Evolutionary conservation across 192 early-diverging fungal species (phyloP).

Genomic region (Rhizophagus sp.): DNA sequence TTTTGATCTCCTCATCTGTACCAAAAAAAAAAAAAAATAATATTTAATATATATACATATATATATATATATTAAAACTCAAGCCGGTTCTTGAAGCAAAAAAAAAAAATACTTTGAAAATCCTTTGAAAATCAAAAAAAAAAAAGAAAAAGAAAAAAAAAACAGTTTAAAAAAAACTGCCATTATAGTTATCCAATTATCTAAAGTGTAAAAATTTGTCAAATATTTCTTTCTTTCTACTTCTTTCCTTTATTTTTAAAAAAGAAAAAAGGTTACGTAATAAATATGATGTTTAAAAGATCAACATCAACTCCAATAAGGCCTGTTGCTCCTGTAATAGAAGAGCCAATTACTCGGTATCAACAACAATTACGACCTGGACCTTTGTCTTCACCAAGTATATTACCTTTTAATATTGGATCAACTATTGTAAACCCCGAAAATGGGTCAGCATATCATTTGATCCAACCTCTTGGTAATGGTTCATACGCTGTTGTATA

Average conservation of each 20-base stretch:
- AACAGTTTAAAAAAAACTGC: background rate
- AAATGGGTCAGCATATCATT: background rate
- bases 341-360: background rate
- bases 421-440: conserved; percentile 17
- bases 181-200: background rate
- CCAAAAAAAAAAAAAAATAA: no score
- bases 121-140: background rate
- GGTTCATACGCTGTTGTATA: conserved; percentile 81
- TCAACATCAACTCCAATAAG: conserved; percentile 1
- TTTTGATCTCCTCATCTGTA: no score
- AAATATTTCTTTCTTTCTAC: background rate
- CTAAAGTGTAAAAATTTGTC: background rate
- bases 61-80: no score
- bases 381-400: conserved; percentile 1
- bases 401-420: conserved; percentile 25
- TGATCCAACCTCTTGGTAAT: conserved; percentile 61
- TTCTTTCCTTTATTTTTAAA: background rate
- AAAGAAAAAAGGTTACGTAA: background rate
- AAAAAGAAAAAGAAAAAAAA: background rate
- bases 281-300: conserved; percentile 24
- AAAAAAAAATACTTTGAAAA: conserved; percentile 1
- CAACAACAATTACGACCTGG: conserved; percentile 7
- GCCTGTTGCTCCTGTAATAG: background rate
- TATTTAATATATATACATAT: no score
- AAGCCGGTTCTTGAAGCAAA: background rate